Base-by-base conservation (phyloP, 768 basidiomycete species). In the Serpula lacrymans region DNA sequence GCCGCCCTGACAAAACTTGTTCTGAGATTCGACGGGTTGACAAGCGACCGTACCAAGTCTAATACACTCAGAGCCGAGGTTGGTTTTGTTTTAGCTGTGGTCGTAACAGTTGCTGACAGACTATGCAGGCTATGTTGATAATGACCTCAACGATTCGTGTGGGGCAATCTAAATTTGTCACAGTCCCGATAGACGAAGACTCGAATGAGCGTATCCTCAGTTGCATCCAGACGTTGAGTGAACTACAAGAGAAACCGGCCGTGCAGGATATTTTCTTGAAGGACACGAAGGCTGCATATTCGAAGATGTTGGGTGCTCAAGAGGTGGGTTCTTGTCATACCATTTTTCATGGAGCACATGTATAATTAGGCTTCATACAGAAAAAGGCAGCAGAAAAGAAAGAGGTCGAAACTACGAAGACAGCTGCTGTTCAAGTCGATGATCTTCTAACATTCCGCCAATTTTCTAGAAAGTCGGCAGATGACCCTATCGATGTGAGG, bases 111-210 rank as follows among this genome's bases (percentile, higher is more conserved):
- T 31, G 30, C 41, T 44, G 13, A 35, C 25, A 3, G 8, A 30
- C 4, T 39, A 39, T 29, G 12, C 52, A 89, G 86, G 82, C 89
- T 5, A 97, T 99, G 89, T 75, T 99, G 39, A 91, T 98, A 59
- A 97, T 99, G 96, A 84, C 93, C 1, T 96, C 93, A 7, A 74
- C 93, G 58, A 88, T 98, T 57, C 91, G 96, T 34, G 90, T 97
- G 41, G 96, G 96, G 26, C 95, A 98, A 66, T 94, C 92, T 39
- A 95, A 94, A 58, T 94, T 95, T 51, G 88, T 86, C 31, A 81
- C 88, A 0, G 84, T 83, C 2, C 87, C 89, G n/a, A 99, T 99
- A 49, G 96, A 99, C 68, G 96, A 99, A 60, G 96, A 99, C 61
- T 94, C 92, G 5, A 86, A 81, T 50, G 96, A 99, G 63, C 83